A percentile compares a stretch with the other conserved stretches of the same genome.
phyloP scores from a whole-genome alignment of 148 eudicot genomes.

The Arctostaphylos glauca region DNA sequence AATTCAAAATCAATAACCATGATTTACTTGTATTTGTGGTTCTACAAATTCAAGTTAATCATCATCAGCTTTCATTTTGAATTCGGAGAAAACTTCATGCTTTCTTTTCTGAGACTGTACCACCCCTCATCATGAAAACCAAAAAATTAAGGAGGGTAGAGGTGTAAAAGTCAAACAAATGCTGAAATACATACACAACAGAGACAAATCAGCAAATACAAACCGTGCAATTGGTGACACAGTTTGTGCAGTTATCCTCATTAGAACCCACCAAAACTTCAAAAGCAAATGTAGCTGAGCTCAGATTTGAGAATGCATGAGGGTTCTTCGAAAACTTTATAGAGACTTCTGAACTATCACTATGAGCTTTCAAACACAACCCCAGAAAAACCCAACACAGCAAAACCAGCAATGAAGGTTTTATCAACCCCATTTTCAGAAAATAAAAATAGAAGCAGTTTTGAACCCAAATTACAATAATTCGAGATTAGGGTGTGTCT shows the following conservation, averaged over 20 bases:
- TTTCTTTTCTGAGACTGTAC: too few species aligned
- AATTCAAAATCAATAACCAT: too few species aligned
- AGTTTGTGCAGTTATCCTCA: slow-evolving; percentile 39
- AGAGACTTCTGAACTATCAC: slow-evolving; percentile 49
- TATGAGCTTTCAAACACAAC: slow-evolving; percentile 34
- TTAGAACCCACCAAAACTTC: slow-evolving; percentile 44
- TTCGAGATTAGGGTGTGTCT: neutral
- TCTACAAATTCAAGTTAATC: too few species aligned
- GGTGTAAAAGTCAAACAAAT: neutral
- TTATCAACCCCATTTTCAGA: slow-evolving; percentile 44
- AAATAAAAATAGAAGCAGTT: slow-evolving; percentile 6
- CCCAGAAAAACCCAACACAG: slow-evolving; percentile 46
- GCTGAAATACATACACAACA: neutral
- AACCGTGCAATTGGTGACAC: slow-evolving; percentile 78
- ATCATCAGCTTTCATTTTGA: too few species aligned
- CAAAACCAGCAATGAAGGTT: slow-evolving; percentile 36
- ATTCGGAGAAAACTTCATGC: too few species aligned
- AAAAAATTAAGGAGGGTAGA: neutral
- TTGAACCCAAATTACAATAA: neutral
- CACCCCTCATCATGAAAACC: too few species aligned
- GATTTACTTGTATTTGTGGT: too few species aligned
- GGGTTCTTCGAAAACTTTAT: slow-evolving; percentile 67
- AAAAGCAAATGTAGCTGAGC: slow-evolving; percentile 64
- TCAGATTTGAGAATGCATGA: slow-evolving; percentile 40
- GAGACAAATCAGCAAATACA: slow-evolving; percentile 16